Conservation (phyloP, 192 early-diverging fungal species). For the Backusella mclennaniae region DNA sequence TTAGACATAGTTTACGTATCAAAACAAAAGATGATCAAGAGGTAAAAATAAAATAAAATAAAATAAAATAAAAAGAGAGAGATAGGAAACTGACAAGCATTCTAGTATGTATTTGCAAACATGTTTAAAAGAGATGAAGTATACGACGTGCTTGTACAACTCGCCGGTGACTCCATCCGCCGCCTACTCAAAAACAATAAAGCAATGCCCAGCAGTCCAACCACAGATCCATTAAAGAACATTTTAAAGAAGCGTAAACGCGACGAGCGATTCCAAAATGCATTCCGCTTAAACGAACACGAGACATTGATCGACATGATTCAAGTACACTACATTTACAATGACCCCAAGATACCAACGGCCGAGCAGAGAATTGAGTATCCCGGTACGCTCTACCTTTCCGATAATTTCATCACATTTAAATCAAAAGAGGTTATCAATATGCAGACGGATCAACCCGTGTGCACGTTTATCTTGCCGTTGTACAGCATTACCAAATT, state of each 20-base stretch:
- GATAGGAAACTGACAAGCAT: too few relatives aligned
- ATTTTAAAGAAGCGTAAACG: slow-evolving; percentile 71
- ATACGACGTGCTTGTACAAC: slow-evolving; percentile 88
- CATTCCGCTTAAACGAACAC: slow-evolving; percentile 74
- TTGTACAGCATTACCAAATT: slow-evolving; percentile 89
- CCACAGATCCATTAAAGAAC: slow-evolving; percentile 51
- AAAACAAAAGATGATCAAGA: slow-evolving; percentile 76
- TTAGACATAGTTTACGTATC: slow-evolving; percentile 88
- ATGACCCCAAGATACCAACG: not conserved
- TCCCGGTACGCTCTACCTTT: slow-evolving; percentile 79
- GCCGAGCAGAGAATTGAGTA: slow-evolving; percentile 14
- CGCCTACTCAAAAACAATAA: slow-evolving; percentile 72
- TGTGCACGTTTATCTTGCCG: slow-evolving; percentile 78
- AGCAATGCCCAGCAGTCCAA: slow-evolving; percentile 45
- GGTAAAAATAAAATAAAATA: slow-evolving; percentile 43
- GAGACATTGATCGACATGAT: slow-evolving; percentile 73
- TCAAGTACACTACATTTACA: slow-evolving; percentile 21
- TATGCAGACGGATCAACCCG: slow-evolving; percentile 26
- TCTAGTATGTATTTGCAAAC: slow-evolving; percentile 86
- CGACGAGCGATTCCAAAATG: slow-evolving; percentile 70
- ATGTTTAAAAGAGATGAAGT: slow-evolving; percentile 94
- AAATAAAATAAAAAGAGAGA: not conserved
- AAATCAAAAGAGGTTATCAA: slow-evolving; percentile 59
- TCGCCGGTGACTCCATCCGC: slow-evolving; percentile 85
- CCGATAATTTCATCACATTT: slow-evolving; percentile 85